Conservation (phyloP, 371 early-diverging fungal genomes). For the Zopfochytrium polystomum region DNA sequence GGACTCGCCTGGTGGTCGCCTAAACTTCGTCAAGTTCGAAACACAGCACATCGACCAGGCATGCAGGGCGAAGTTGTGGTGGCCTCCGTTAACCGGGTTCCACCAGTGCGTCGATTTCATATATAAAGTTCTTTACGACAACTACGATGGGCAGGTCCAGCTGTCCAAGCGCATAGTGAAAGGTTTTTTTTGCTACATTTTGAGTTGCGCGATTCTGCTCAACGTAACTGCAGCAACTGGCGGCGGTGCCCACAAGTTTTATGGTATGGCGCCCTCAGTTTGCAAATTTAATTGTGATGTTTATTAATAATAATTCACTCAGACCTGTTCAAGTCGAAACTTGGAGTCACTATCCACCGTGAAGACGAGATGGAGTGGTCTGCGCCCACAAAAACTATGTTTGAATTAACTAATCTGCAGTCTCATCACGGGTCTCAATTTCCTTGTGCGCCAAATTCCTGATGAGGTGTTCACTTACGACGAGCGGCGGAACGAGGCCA, state of each 20-base stretch:
- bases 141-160: slow-evolving; percentile 36
- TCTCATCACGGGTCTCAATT: slow-evolving; percentile 81
- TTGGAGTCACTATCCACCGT: slow-evolving; percentile 70
- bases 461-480: slow-evolving; percentile 94
- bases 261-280: slow-evolving; percentile 24
- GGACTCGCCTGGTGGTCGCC: slow-evolving; percentile 70
- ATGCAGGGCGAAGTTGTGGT: background rate
- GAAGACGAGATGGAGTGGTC: slow-evolving; percentile 86
- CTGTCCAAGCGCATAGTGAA: slow-evolving; percentile 28
- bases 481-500: slow-evolving; percentile 62
- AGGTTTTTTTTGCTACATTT: slow-evolving; percentile 6
- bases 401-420: background rate
- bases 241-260: slow-evolving; percentile 76
- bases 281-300: background rate
- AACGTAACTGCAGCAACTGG: slow-evolving; percentile 73
- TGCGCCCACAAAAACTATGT: slow-evolving; percentile 9
- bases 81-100: background rate
- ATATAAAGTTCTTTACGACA: slow-evolving; percentile 60
- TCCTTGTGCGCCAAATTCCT: slow-evolving; percentile 86
- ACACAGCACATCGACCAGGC: slow-evolving; percentile 79
- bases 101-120: slow-evolving; percentile 78
- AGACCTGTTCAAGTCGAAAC: slow-evolving; percentile 58
- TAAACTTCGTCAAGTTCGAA: slow-evolving; percentile 92
- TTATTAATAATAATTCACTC: background rate
- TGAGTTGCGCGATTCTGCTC: slow-evolving; percentile 24